Base-by-base conservation (phyloP, 371 early-diverging fungal genomes). In the Zopfochytrium polystomum region DNA sequence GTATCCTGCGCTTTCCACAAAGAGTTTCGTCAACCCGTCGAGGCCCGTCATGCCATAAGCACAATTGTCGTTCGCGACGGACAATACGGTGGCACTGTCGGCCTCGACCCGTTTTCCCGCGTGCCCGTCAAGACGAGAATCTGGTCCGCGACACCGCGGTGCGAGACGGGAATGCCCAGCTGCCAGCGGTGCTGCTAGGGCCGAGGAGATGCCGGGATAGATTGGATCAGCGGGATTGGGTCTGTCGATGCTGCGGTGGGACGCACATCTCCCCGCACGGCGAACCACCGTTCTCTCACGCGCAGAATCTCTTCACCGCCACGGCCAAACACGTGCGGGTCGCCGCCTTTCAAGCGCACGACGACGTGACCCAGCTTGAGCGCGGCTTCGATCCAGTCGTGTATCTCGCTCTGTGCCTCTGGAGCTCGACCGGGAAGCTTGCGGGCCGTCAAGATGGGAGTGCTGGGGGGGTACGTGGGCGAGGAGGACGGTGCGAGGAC, bases 321-420 rank as follows among this genome's bases (percentile, higher is more conserved):
- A 29, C 93, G 83, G 23, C 93, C 92, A 68, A 89, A 92, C 38
- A 93, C 81, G 64, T 90, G 85, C 18, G 93, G 92, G 61, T 92
- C 92, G 3, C 93, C 93, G 58, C 87, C 85, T 79, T 93, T 93
- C 50, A 93, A 78, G 32, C 93, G 77, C 34, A 88, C 87, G 2
- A 93, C 92, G 2, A 71, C 71, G 63, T 82, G 76, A 11, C 89
- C 89, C 30, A 79, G 70, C 4, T 71, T 52, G 22, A 90, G 70
- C 20, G 85, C 90, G 53, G 83, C 82, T 15, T 89, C 70, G 52
- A 86, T 87, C 82, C 88, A 87, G 26, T 77, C 77, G 69, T 90
- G 86, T 52, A 91, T 72, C 44, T 89, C 89, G 32, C 86, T 78
- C 55, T 90, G 92, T 3, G 89, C 87, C 53, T 76, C 73, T 46